Conservation (phyloP, 768 basidiomycete species). For the Tulasnella sp. region DNA sequence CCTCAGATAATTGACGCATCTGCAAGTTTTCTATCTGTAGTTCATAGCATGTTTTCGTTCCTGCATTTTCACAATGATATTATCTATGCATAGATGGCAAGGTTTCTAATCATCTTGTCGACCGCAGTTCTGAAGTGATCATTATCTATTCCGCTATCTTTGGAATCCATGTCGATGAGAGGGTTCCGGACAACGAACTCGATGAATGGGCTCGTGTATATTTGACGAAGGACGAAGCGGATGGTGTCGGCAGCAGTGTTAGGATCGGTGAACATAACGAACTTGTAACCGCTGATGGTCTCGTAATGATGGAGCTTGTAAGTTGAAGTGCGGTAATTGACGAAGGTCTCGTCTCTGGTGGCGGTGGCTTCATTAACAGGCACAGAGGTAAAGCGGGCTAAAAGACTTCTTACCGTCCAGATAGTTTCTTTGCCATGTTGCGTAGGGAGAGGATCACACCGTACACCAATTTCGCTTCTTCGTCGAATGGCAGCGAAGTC, state of each 20-base stretch:
- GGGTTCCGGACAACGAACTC: constrained; percentile 94
- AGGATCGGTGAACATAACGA: constrained; percentile 88
- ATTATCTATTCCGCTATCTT: constrained; percentile 81
- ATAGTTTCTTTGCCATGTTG: constrained; percentile 92
- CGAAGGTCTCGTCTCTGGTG: constrained; percentile 80
- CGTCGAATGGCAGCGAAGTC: constrained; percentile 79
- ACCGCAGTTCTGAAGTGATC: constrained; percentile 78
- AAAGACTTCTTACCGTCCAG: constrained; percentile 55
- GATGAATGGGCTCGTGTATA: constrained; percentile 89
- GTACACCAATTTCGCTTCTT: constrained; percentile 95
- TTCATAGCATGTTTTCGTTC: neutral
- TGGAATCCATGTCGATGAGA: constrained; percentile 72
- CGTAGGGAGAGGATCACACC: constrained; percentile 85
- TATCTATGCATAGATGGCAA: constrained; percentile 17
- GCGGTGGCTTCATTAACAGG: neutral
- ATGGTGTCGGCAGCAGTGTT: constrained; percentile 58
- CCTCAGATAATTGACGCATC: neutral
- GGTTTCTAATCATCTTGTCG: constrained; percentile 51
- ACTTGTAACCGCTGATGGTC: constrained; percentile 87
- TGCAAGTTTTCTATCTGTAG: neutral
- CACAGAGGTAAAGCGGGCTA: neutral
- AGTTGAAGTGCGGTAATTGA: constrained; percentile 78
- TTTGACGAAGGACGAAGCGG: constrained; percentile 71
- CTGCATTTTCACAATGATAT: neutral
- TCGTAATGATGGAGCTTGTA: constrained; percentile 94